Evolutionary conservation across 441 rosid genomes (phyloP).

Genomic region (Populus hybrid): DNA sequence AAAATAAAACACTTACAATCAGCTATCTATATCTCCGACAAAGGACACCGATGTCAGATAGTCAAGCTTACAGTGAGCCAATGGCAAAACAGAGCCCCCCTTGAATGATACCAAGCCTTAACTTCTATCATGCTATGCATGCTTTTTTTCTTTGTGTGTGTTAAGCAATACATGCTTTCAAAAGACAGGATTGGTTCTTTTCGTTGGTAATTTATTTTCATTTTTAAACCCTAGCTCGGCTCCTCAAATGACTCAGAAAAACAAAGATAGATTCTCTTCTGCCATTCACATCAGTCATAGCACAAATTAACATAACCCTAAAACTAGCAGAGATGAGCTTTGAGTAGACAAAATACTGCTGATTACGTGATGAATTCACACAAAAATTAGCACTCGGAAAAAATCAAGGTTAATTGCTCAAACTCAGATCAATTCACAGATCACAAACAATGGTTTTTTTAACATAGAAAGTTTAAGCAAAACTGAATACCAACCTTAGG

Average conservation of each 20-base stretch:
- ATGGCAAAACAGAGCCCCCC: neutral
- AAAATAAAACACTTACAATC: neutral
- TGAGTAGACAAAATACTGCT: neutral
- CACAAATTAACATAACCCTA: neutral
- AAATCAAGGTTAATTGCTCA: neutral
- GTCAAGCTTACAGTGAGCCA: neutral
- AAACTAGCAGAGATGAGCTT: neutral
- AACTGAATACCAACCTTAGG: slow-evolving; percentile 58
- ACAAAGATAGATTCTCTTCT: neutral
- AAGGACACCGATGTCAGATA: neutral
- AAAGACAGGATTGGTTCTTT: neutral
- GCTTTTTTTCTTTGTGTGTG: neutral
- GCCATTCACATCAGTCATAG: neutral
- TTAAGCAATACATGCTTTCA: neutral
- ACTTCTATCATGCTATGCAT: neutral
- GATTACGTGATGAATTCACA: neutral
- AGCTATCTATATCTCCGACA: neutral
- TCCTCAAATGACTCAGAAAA: neutral
- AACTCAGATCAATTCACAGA: neutral
- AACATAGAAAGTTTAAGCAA: neutral
- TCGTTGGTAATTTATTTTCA: neutral
- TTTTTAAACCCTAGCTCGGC: neutral
- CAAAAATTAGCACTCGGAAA: neutral
- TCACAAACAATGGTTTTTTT: neutral
- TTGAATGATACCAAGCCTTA: neutral